A percentile compares a stretch with the other conserved stretches of the same genome.
Evolutionary conservation across 1,284 basidiomycete species (phyloP).

Genomic region (Microbotryum scabiosae): DNA sequence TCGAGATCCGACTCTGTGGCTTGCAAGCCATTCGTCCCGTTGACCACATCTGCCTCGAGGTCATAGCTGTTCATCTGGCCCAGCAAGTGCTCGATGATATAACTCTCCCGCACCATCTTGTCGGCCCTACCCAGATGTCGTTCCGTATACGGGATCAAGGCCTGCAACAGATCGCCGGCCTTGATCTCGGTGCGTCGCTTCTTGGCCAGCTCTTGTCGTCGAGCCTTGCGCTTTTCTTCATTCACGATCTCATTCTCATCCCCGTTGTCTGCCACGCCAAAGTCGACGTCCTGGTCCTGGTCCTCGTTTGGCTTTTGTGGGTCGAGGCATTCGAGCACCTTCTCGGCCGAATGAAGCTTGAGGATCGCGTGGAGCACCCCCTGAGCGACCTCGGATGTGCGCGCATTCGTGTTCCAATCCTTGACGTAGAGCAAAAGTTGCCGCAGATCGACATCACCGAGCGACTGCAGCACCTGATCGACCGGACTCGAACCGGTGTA

Average conservation of each 20-base stretch:
- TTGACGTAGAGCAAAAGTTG: conserved; percentile 73
- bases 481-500: conserved; percentile 63
- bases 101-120: conserved; percentile 80
- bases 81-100: conserved; percentile 83
- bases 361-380: conserved; percentile 72
- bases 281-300: conserved; percentile 16
- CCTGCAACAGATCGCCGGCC: conserved; percentile 61
- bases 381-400: conserved; percentile 80
- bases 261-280: conserved; percentile 32
- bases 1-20: conserved; percentile 7
- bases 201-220: background rate
- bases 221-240: conserved; percentile 9
- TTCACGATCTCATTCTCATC: conserved; percentile 28
- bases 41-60: conserved; percentile 15
- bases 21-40: too few relatives aligned
- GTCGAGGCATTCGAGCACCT: conserved; percentile 31
- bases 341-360: conserved; percentile 30
- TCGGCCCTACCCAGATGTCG: conserved; percentile 80
- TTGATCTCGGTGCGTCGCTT: conserved; percentile 21
- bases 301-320: conserved; percentile 21
- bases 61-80: conserved; percentile 52
- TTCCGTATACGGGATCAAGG: conserved; percentile 85
- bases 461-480: conserved; percentile 69
- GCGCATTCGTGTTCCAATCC: conserved; percentile 88
- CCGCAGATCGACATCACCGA: conserved; percentile 64